These are phyloP conservation scores for Xylaria castorea DNA, from an alignment of 495 filamentous ascomycete species.

Conservation along the genomic window DNA sequence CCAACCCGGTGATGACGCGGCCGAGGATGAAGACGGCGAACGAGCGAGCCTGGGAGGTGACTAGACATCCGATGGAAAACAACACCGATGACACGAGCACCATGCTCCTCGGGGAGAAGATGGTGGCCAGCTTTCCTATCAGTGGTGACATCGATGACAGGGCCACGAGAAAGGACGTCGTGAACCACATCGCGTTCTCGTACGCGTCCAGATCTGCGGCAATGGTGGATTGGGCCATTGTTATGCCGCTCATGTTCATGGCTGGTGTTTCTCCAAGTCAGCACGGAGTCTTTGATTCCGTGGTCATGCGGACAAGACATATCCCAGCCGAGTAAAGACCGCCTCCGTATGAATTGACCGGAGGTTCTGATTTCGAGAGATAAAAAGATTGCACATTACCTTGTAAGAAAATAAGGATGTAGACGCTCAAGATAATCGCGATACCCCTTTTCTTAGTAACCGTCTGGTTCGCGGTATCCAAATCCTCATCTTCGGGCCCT, in stretches of 20 bases:
- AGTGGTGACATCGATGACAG: constrained; percentile 71
- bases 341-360: not conserved
- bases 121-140: constrained; percentile 67
- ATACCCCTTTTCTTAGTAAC: constrained; percentile 36
- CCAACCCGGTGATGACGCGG: constrained; percentile 67
- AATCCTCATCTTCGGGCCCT: constrained; percentile 22
- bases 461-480: constrained; percentile 39
- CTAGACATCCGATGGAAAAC: constrained; percentile 65
- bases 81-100: constrained; percentile 62
- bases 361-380: not conserved
- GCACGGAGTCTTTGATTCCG: not conserved
- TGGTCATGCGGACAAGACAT: not conserved
- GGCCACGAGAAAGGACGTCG: constrained; percentile 74
- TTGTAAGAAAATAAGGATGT: constrained; percentile 54
- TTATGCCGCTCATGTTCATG: constrained; percentile 76
- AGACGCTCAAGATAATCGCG: constrained; percentile 50
- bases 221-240: constrained; percentile 75
- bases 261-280: constrained; percentile 44
- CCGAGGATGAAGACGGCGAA: constrained; percentile 70
- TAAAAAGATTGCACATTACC: constrained; percentile 31
- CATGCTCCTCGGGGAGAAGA: constrained; percentile 70
- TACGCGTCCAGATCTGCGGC: constrained; percentile 75
- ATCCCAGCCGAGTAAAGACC: not conserved
- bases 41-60: constrained; percentile 63
- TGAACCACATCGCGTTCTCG: constrained; percentile 75